Conservation (phyloP, 2,329 filamentous ascomycete genomes). For the Triangularia setosa region DNA sequence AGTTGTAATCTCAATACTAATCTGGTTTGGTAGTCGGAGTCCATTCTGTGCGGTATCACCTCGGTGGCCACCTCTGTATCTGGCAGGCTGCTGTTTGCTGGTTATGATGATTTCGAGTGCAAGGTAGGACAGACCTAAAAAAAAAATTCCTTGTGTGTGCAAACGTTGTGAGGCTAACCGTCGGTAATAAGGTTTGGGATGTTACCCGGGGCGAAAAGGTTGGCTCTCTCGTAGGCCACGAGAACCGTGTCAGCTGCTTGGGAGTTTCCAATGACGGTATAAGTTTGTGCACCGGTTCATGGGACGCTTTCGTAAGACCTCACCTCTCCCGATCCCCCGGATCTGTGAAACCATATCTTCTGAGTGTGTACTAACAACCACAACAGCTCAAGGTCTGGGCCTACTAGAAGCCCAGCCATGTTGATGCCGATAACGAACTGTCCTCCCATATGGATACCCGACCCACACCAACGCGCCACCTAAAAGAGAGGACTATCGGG, state of each 20-base stretch:
- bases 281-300: conserved; percentile 98
- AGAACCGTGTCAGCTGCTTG: conserved; percentile 97
- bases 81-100: conserved; percentile 88
- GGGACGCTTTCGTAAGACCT: conserved; percentile 88
- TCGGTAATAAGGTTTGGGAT: conserved; percentile 77
- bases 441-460: conserved; percentile 28
- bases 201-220: conserved; percentile 95
- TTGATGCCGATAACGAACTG: conserved; percentile 24
- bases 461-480: conserved; percentile 22
- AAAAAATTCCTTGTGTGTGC: not conserved
- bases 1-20: conserved; percentile 29
- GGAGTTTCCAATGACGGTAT: conserved; percentile 99
- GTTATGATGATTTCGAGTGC: conserved; percentile 99
- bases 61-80: conserved; percentile 98
- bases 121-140: conserved; percentile 60
- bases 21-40: conserved; percentile 67
- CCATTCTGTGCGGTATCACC: conserved; percentile 95
- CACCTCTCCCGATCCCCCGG: not conserved
- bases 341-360: not conserved
- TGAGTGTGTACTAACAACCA: conserved; percentile 26
- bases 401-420: conserved; percentile 50
- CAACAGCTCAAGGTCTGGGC: conserved; percentile 81
- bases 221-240: conserved; percentile 91
- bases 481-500: conserved; percentile 25
- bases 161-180: not conserved